Conservation (phyloP, 108 stramenopile genomes). For the Stephanodiscus triporus region DNA sequence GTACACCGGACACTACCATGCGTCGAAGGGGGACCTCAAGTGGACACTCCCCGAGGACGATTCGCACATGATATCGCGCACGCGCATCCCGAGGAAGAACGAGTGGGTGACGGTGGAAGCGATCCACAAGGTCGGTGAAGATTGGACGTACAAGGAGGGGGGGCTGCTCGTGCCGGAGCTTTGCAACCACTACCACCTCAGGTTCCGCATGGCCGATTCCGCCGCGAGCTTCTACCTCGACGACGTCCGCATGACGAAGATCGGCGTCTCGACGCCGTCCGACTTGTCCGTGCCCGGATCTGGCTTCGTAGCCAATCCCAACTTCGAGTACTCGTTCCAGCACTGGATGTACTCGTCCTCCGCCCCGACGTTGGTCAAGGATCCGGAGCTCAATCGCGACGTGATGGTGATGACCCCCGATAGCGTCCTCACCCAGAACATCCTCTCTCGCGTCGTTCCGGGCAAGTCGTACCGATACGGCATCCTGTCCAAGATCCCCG, state of each 20-base stretch:
- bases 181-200: slow-evolving; percentile 42
- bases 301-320: slow-evolving; percentile 39
- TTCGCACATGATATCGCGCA: slow-evolving; percentile 24
- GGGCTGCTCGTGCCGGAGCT: slow-evolving; percentile 17
- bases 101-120: slow-evolving; percentile 39
- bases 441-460: slow-evolving; percentile 8
- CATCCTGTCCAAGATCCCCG: slow-evolving; percentile 18
- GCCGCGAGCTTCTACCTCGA: slow-evolving; percentile 30
- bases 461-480: slow-evolving; percentile 15
- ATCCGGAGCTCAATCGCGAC: slow-evolving; percentile 17
- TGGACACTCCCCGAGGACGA: slow-evolving; percentile 35
- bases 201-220: slow-evolving; percentile 21
- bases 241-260: slow-evolving; percentile 26
- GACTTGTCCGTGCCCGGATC: not conserved
- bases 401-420: slow-evolving; percentile 21
- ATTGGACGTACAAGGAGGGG: slow-evolving; percentile 31
- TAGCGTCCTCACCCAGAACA: slow-evolving; percentile 22
- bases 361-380: not conserved
- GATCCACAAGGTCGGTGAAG: slow-evolving; percentile 28
- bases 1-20: slow-evolving; percentile 35
- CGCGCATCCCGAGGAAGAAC: slow-evolving; percentile 17
- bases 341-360: slow-evolving; percentile 13
- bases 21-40: slow-evolving; percentile 2
- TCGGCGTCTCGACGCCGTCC: not conserved
- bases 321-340: slow-evolving; percentile 20